Evolutionary conservation across 2,329 filamentous ascomycete species (phyloP).

Genomic region (Pezizomycotina sp.): DNA sequence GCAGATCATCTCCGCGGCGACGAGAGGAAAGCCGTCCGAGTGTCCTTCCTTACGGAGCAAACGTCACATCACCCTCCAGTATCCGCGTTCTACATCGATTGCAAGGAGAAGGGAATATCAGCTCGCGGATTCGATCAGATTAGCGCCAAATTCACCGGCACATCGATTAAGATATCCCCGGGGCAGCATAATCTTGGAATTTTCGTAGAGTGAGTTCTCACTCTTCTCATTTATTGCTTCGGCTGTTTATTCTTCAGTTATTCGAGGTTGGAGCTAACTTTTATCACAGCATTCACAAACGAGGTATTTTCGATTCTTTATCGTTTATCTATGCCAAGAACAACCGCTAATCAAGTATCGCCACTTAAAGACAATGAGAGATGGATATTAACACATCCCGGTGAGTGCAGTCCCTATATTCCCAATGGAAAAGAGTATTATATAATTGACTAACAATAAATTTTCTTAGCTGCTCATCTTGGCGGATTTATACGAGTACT

Average conservation of each 20-base stretch:
- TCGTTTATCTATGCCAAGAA: no score
- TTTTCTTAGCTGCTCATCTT: conserved; percentile 81
- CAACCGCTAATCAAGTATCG: no score
- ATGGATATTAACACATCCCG: conserved; percentile 86
- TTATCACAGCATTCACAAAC: no score
- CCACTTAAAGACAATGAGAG: conserved; percentile 65
- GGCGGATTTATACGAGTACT: conserved; percentile 59
- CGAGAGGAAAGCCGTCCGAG: conserved; percentile 42
- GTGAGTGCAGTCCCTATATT: no score
- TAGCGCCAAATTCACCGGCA: conserved; percentile 93
- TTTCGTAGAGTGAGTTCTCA: no score
- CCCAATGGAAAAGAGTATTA: no score
- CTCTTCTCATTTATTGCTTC: no score
- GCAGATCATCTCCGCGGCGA: no score
- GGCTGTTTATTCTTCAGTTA: no score
- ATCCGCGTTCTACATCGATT: conserved; percentile 86
- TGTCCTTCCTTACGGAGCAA: conserved; percentile 93
- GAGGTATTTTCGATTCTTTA: no score
- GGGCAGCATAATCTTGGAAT: conserved; percentile 92
- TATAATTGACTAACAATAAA: no score
- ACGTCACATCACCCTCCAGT: conserved; percentile 96
- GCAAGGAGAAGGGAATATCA: conserved; percentile 73
- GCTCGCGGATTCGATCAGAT: conserved; percentile 91
- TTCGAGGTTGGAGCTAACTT: no score
- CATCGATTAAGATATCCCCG: conserved; percentile 61